Base-by-base conservation (phyloP, 129 eudicot genomes). In the Pseudognaphalium luteoalbum region DNA sequence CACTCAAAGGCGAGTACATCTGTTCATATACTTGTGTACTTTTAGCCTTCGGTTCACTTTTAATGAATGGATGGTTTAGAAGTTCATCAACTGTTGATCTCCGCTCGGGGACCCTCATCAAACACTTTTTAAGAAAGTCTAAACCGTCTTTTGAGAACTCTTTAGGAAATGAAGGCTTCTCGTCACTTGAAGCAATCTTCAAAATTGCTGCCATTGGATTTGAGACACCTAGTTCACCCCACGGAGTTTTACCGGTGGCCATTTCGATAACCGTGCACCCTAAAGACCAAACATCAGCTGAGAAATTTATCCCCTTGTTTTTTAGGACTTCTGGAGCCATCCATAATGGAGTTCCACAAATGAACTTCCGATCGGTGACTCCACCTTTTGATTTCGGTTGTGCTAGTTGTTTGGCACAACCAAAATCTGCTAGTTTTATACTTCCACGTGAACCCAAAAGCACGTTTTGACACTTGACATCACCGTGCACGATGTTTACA, bases 231-330 rank as follows among this genome's bases (percentile, higher is more conserved):
- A 71, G 71, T 3, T 78, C 83, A 1, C 83, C 79, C 96, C 96
- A 88, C 0, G 96, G 92, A 22, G 83, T 83, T 21, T 44, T 77
- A 3, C 95, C 95, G 0, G 92, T 87, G 28, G 92, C 92, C 96
- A 91, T 91, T 76, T 91, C 92, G 7, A 91, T 87, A n/a, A 91
- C 66, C 22, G 88, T 83, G 69, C 97, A 91, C 16, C 97, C 97
- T 39, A 91, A 75, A 8, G 97, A 89, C 96, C 97, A 91, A n/a
- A 91, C 84, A 68, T 91, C 97, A 7, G 90, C 86, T 4, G 87
- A 75, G 37, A 79, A 85, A 64, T 83, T 86, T 21, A 85, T 17
- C 61, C 74, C 81, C 72, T 91, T 89, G 35, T 86, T 84, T 32
- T 85, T 78, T 10, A 91, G 68, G 3, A 87, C 89, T 74, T 91